These are phyloP conservation scores for Jamesozyma spencerorum DNA, from an alignment of 805 yeast genomes.

Conservation along the genomic window DNA sequence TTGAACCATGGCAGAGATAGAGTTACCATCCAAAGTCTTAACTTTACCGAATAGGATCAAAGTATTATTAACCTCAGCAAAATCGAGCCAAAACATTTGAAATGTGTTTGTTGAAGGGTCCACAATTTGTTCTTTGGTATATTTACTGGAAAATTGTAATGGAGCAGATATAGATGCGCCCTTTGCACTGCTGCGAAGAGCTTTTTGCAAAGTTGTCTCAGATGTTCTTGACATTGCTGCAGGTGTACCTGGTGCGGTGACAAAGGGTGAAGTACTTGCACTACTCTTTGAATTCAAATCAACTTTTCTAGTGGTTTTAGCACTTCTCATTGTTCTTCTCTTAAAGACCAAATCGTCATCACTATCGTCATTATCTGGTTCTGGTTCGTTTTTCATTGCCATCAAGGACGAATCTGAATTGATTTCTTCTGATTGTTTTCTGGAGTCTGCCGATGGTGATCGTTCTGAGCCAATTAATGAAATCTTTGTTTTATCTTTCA, in stretches of 20 bases:
- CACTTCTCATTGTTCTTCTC: slow-evolving; percentile 26
- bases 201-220: not conserved
- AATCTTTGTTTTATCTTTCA: slow-evolving; percentile 10
- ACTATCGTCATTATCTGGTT: slow-evolving; percentile 31
- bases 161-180: slow-evolving; percentile 1
- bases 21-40: slow-evolving; percentile 44
- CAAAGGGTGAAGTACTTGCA: slow-evolving; percentile 23
- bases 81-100: slow-evolving; percentile 86
- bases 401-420: not conserved
- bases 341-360: slow-evolving; percentile 27
- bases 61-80: slow-evolving; percentile 61
- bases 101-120: slow-evolving; percentile 38
- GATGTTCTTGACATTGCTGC: not conserved
- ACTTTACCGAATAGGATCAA: slow-evolving; percentile 77
- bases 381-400: slow-evolving; percentile 27
- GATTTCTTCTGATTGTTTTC: slow-evolving; percentile 2
- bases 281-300: slow-evolving; percentile 20
- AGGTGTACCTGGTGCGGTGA: slow-evolving; percentile 30
- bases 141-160: slow-evolving; percentile 14
- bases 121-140: slow-evolving; percentile 25
- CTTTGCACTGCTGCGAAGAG: slow-evolving; percentile 4
- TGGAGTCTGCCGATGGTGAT: slow-evolving; percentile 13
- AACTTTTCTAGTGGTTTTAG: slow-evolving; percentile 18
- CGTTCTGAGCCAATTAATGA: slow-evolving; percentile 16
- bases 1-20: slow-evolving; percentile 70